These are phyloP conservation scores for Scheffersomyces cryptocercus DNA, from an alignment of 1,139 yeast genomes.

Conservation along the genomic window DNA sequence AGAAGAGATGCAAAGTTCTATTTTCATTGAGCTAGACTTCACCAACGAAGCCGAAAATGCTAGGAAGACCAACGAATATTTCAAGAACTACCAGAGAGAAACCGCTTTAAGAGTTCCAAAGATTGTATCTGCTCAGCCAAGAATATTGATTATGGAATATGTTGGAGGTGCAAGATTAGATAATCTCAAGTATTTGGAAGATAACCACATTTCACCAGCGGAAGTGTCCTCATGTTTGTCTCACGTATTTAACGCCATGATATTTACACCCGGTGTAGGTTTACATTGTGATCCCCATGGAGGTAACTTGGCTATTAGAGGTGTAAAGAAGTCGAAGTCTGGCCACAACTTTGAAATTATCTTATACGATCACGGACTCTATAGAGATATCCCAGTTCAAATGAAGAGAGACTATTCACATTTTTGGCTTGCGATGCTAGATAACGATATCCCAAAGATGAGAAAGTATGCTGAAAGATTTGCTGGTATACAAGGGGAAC, in stretches of 20 bases:
- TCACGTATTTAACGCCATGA: conserved; percentile 92
- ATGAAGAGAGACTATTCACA: conserved; percentile 84
- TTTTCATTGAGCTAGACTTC: conserved; percentile 87
- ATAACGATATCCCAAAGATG: conserved; percentile 67
- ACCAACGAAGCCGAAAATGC: conserved; percentile 86
- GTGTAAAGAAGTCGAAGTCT: conserved; percentile 31
- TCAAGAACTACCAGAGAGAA: conserved; percentile 49
- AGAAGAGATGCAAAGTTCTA: conserved; percentile 84
- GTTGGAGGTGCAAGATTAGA: conserved; percentile 83
- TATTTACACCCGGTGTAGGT: conserved; percentile 87
- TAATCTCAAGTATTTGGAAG: conserved; percentile 62
- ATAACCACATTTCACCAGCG: conserved; percentile 65
- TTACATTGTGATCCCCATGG: conserved; percentile 99
- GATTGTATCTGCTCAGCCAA: conserved; percentile 61
- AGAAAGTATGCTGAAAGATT: conserved; percentile 69
- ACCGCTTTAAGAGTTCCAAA: conserved; percentile 84
- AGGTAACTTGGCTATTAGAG: conserved; percentile 85
- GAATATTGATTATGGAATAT: conserved; percentile 88
- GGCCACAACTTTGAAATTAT: conserved; percentile 88
- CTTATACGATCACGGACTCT: conserved; percentile 92
- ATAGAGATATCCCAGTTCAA: conserved; percentile 76
- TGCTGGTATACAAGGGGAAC: conserved; percentile 77
- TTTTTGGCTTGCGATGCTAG: conserved; percentile 88
- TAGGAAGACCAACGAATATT: conserved; percentile 63
- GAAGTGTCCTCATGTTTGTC: conserved; percentile 85